phyloP scores from a whole-genome alignment of 176 grass and related monocot species.

The Avena insularis region DNA sequence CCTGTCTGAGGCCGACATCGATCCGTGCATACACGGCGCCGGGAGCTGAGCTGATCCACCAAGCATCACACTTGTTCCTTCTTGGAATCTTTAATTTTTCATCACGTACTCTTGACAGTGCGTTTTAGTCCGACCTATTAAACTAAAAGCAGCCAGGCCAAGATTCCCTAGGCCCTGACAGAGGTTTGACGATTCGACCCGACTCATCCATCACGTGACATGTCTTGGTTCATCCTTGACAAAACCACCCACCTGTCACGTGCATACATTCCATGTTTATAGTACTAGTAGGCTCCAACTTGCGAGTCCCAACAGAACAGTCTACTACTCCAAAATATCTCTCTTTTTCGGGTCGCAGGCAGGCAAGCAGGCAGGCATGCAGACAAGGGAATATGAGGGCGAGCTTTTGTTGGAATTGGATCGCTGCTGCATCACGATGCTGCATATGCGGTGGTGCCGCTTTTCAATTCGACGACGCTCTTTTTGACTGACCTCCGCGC shows the following conservation, averaged over 20 bases:
- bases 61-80: no score
- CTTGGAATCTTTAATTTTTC: no score
- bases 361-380: not conserved
- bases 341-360: not conserved
- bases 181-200: not conserved
- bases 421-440: not conserved
- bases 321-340: not conserved
- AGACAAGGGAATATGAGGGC: not conserved
- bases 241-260: not conserved
- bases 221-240: not conserved
- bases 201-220: not conserved
- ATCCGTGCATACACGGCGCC: no score
- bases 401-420: not conserved
- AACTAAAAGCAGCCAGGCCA: not conserved
- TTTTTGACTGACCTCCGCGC: slow-evolving; percentile 2
- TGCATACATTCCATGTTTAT: not conserved
- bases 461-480: not conserved
- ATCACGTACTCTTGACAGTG: no score
- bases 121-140: not conserved
- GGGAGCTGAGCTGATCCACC: no score
- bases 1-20: no score
- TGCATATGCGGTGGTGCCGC: not conserved
- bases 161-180: not conserved
- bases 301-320: not conserved
- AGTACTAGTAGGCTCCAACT: not conserved